These are phyloP conservation scores for Ustilago curta DNA, from an alignment of 1,284 basidiomycete genomes.

Conservation along the genomic window DNA sequence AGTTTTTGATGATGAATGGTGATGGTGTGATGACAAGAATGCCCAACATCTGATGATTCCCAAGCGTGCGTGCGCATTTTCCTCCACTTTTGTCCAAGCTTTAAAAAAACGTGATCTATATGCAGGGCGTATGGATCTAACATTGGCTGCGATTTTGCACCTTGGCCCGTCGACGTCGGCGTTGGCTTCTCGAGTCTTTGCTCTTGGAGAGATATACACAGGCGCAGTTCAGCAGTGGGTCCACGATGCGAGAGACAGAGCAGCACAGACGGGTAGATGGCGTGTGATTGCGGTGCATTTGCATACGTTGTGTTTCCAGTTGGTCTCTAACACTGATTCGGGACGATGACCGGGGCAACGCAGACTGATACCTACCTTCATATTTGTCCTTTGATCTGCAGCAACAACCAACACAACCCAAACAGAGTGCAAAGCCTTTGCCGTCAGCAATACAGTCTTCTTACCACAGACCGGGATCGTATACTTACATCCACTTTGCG, in stretches of 20 bases:
- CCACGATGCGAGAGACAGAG: too few species aligned
- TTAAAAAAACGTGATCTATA: slow-evolving; percentile 6
- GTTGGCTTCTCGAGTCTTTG: too few species aligned
- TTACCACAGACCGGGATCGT: neutral
- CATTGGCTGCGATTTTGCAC: neutral
- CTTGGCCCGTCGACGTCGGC: too few species aligned
- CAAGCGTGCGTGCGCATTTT: neutral
- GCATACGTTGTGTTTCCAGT: neutral
- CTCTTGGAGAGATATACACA: too few species aligned
- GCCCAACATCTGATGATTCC: neutral
- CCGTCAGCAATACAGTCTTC: neutral
- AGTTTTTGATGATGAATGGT: neutral
- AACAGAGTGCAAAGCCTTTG: neutral
- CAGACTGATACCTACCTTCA: slow-evolving; percentile 22
- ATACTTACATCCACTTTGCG: slow-evolving; percentile 72
- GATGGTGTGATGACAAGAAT: too few species aligned
- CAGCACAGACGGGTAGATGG: neutral
- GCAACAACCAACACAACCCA: neutral
- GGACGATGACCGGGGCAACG: neutral
- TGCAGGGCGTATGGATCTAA: neutral
- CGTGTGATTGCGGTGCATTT: too few species aligned
- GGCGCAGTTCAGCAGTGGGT: neutral
- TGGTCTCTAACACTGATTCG: neutral
- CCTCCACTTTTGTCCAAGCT: slow-evolving; percentile 6
- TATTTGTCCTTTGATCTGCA: slow-evolving; percentile 58